Base-by-base conservation (phyloP, 192 early-diverging fungal species). In the Allomyces arbusculus region DNA sequence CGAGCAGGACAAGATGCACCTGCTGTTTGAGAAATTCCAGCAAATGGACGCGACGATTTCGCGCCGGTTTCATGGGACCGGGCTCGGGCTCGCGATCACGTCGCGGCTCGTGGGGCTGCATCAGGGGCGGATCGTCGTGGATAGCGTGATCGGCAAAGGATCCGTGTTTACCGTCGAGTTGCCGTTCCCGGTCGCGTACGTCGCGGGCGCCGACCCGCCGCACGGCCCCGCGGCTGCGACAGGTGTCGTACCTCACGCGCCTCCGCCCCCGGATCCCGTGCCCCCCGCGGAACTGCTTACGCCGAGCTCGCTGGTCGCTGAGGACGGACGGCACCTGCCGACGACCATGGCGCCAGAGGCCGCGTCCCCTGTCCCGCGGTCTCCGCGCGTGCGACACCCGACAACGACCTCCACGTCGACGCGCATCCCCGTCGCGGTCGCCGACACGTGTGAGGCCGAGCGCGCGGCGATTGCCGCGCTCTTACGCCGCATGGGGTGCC, bases 41-140 rank as follows among this genome's bases (percentile, higher is more conserved):
- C 91, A 92, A 69, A 89, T 88, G 2, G 89, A 91, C 64, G 84
- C 86, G 22, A 85, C 84, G 16, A 90, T 87, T 8, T 87, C 86
- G 20, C 85, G 88, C 69, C 83, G 86, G 76, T 94, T 88, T 68
- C 89, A 89, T 45, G 90, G 90, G 26, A 91, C 89, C 20, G 90
- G 92, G 1, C 72, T 94, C 22, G 90, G 90, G 0, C 77, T 94
- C 40, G 87, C 84, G 43, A 94, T 94, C 61, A 89, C 84, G 11
- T 85, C 84, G 73, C 81, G 86, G 44, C 75, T 94, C 11, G 84
- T 85, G 44, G 79, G 82, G 55, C 72, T 90, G 62, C 84, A 89
- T 75, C 88, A 88, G 45, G 90, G 90, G 24, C 73, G 82, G 65
- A 84, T 92, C 61, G 83, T 87, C 77, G 88, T 90, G 14, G 82